Percentiles rank a stretch among this genome's conserved stretches.
These are phyloP conservation scores for Kickxella alabastrina DNA, from an alignment of 192 early-diverging fungal species.

Conservation along the genomic window DNA sequence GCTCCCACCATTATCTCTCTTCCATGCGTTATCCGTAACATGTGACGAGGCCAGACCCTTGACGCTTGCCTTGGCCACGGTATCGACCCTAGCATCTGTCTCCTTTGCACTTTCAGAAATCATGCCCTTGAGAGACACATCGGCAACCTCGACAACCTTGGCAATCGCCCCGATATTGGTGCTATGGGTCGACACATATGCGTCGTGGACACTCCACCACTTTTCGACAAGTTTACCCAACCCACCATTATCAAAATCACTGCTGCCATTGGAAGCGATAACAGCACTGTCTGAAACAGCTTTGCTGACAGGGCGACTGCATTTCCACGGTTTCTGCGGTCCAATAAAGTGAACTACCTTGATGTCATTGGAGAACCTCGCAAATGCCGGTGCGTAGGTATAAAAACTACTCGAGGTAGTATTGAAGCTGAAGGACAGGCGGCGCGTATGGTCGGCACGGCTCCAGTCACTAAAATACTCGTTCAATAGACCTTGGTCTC, in stretches of 20 bases:
- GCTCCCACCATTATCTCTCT: conserved; percentile 20
- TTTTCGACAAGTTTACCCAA: conserved; percentile 53
- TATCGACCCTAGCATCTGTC: no score
- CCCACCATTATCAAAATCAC: conserved; percentile 10
- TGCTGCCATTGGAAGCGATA: no score
- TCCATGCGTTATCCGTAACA: conserved; percentile 29
- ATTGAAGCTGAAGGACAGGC: conserved; percentile 88
- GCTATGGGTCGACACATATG: conserved; percentile 36
- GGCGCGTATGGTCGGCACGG: conserved; percentile 52
- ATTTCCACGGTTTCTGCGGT: conserved; percentile 76
- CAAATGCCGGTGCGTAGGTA: conserved; percentile 76
- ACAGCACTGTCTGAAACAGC: no score
- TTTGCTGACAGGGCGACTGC: conserved; percentile 13
- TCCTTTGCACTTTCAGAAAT: no score
- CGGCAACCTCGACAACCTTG: no score
- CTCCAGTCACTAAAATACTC: conserved; percentile 77
- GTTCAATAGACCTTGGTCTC: conserved; percentile 92
- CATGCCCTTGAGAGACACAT: no score
- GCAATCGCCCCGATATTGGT: conserved; percentile 16
- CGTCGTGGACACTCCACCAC: conserved; percentile 72
- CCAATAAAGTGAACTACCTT: conserved; percentile 89
- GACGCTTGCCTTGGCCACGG: no score
- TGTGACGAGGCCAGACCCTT: no score
- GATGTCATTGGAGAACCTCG: conserved; percentile 61
- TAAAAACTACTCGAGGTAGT: conserved; percentile 28